Evolutionary conservation across 2,329 filamentous ascomycete genomes (phyloP), one percentile per base, ranked within the genome.

Genomic region (Ceratocystis destructans): DNA sequence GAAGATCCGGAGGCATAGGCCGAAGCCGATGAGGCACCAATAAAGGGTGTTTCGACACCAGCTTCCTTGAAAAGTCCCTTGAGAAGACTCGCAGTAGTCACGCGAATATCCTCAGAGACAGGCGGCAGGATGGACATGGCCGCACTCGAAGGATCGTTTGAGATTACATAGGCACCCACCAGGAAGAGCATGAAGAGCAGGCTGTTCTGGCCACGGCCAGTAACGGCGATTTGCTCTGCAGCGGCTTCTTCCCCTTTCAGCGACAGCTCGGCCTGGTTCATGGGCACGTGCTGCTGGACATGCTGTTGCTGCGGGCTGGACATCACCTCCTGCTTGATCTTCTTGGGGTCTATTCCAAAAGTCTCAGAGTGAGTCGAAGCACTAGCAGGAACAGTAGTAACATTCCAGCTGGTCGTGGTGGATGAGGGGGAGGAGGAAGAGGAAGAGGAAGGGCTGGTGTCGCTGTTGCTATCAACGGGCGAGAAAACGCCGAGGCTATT

Each of bases 181-280:
- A 99, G 87, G 73, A 99, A 88, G 71, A 96, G 88, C 90, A 96
- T 96, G 76, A 93, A 87, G 75, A 97, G 82, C 72, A 97, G 78
- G 72, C 90, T 84, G 64, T 90, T 89, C 72, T 92, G 89, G 71
- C 90, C 87, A 69, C 86, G 82, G 33, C 63, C 66, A 68, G 83
- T 78, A 71, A 74, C 73, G 55, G 77, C 73, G 63, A 80, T 75
- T 66, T 74, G 71, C 68, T 77, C 74, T 31, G 59, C 61, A 53
- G 70, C 57, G 48, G 69, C 69, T 61, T 66, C 69, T 7, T 75
- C 74, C 61, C 66, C 69, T 7, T 75, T 73, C 50, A 64, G 69
- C 45, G 70, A 70, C 62, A 66, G 69, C 12, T 75, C 74, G 61
- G 66, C 70, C 77, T 85, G 83, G 79, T 83, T 84, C 72, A 76